Conservation (phyloP, 75 land plant genomes). For the Cryptomeria japonica region DNA sequence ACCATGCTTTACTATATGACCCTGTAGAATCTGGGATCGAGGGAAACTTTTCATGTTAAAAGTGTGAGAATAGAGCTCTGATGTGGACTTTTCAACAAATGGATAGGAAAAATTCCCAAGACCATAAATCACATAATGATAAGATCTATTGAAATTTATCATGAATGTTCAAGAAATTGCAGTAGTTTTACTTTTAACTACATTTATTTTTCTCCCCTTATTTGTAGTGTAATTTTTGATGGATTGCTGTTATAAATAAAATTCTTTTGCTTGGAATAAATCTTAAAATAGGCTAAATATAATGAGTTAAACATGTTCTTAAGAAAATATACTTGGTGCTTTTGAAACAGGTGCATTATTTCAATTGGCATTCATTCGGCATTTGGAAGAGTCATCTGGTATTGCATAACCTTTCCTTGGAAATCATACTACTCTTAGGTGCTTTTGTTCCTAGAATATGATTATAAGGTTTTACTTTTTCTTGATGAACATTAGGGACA, state of each 20-base stretch:
- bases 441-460: neutral
- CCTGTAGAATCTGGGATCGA: too few relatives aligned
- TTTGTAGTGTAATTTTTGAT: neutral
- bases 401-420: neutral
- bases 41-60: too few relatives aligned
- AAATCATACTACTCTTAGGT: neutral
- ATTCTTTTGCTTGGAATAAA: neutral
- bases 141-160: neutral
- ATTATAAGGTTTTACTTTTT: neutral
- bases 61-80: too few relatives aligned
- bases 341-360: constrained; percentile 22
- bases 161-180: neutral
- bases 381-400: constrained; percentile 23
- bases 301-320: neutral
- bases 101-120: neutral
- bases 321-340: neutral
- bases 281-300: neutral
- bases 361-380: constrained; percentile 25
- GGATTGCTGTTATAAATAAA: neutral
- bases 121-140: too few relatives aligned
- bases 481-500: neutral
- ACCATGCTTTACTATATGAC: neutral
- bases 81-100: neutral
- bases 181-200: neutral
- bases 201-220: neutral